A percentile compares a stretch with the other conserved stretches of the same genome.
Conservation (phyloP, 2,329 filamentous ascomycete species). For the Calonectria multiphialidica region DNA sequence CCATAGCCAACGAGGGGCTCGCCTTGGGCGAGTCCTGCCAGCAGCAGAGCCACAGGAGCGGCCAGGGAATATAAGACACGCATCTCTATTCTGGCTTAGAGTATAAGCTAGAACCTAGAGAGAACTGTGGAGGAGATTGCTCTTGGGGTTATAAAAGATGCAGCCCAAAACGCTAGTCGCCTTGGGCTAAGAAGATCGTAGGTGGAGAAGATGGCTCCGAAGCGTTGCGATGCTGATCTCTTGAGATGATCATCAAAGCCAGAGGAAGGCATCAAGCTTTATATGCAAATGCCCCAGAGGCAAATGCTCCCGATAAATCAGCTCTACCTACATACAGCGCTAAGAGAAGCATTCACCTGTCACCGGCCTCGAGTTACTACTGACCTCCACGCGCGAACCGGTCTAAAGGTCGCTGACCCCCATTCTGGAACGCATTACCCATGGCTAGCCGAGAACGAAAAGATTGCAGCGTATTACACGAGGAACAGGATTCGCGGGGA, state of each 20-base stretch:
- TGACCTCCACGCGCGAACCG: conserved; percentile 4
- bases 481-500: conserved; percentile 16
- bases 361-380: conserved; percentile 3
- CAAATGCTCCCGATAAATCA: background rate
- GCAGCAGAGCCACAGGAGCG: background rate
- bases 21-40: background rate
- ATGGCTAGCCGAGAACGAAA: conserved; percentile 7
- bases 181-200: background rate
- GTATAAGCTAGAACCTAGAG: background rate
- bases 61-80: background rate
- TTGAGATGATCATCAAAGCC: background rate
- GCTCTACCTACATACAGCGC: background rate
- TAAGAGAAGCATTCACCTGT: background rate
- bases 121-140: background rate
- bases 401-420: conserved; percentile 10
- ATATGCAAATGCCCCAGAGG: background rate
- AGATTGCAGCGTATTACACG: conserved; percentile 12
- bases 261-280: conserved; percentile 3
- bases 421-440: background rate
- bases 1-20: conserved; percentile 38
- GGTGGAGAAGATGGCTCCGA: background rate
- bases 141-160: too few relatives aligned
- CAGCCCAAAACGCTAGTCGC: background rate
- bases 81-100: conserved; percentile 9
- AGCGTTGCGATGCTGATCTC: background rate